Percentiles rank a stretch among this genome's conserved stretches.
phyloP scores from a whole-genome alignment of 148 eudicot species.

The Rhododendron kiyosumense region DNA sequence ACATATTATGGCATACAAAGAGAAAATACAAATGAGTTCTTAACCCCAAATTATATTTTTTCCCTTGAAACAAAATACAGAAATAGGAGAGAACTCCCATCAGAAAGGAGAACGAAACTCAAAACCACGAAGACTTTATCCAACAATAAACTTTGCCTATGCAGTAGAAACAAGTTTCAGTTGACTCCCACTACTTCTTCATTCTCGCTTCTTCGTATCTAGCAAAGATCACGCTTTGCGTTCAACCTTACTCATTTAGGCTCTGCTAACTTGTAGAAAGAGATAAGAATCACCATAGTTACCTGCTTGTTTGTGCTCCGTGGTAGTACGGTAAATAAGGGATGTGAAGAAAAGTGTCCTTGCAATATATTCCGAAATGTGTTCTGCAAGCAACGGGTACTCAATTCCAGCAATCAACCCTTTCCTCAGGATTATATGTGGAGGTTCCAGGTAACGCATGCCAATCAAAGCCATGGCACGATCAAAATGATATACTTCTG shows the following conservation, averaged over 20 bases:
- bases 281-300: neutral
- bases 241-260: neutral
- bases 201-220: neutral
- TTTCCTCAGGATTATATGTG: conserved; percentile 88
- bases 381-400: conserved; percentile 84
- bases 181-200: neutral
- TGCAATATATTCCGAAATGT: conserved; percentile 78
- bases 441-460: conserved; percentile 96
- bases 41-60: neutral
- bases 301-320: conserved; percentile 83
- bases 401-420: conserved; percentile 89
- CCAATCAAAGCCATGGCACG: conserved; percentile 81
- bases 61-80: neutral
- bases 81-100: neutral
- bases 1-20: neutral
- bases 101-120: neutral
- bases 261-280: neutral
- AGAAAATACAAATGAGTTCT: neutral
- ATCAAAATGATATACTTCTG: conserved; percentile 95
- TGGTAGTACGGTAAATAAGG: conserved; percentile 77
- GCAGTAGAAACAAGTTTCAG: neutral
- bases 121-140: neutral
- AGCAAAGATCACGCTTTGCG: neutral
- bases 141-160: neutral
- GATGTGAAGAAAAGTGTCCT: conserved; percentile 83